phyloP scores from a whole-genome alignment of 2,329 filamentous ascomycete genomes.

The Trichoderma sp. region DNA sequence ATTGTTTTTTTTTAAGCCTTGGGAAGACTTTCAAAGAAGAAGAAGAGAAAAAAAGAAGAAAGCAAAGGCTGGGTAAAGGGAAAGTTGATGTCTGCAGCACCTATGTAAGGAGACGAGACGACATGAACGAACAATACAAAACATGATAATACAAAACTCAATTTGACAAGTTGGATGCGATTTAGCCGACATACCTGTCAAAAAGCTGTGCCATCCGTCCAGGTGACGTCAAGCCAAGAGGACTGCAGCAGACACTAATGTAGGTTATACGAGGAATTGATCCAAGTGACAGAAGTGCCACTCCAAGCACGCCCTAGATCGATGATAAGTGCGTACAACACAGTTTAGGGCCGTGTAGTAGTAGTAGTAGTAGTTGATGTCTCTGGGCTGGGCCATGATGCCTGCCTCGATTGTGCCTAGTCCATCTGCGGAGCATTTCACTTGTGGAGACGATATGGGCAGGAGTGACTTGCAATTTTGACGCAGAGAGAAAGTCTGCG shows the following conservation, averaged over 20 bases:
- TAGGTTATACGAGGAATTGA: constrained; percentile 12
- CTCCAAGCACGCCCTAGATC: background rate
- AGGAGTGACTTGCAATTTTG: background rate
- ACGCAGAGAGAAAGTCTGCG: background rate
- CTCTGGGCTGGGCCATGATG: background rate
- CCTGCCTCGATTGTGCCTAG: background rate
- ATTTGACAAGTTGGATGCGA: background rate
- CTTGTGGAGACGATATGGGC: background rate
- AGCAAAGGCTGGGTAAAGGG: constrained; percentile 15
- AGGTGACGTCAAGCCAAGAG: constrained; percentile 17
- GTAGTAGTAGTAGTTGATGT: background rate
- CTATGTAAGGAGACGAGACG: constrained; percentile 3
- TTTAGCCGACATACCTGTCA: constrained; percentile 6
- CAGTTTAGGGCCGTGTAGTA: background rate
- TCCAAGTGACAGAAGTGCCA: background rate
- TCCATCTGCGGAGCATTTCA: background rate
- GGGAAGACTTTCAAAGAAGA: constrained; percentile 16
- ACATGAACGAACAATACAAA: constrained; percentile 17
- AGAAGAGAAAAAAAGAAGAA: background rate
- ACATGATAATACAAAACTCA: constrained; percentile 20
- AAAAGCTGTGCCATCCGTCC: background rate
- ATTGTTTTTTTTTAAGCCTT: constrained; percentile 14
- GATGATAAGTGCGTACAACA: background rate
- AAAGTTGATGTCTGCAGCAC: constrained; percentile 12
- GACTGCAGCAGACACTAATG: constrained; percentile 3